Conservation (phyloP, 169 alveolate genomes). For the Cryptosporidium baileyi region DNA sequence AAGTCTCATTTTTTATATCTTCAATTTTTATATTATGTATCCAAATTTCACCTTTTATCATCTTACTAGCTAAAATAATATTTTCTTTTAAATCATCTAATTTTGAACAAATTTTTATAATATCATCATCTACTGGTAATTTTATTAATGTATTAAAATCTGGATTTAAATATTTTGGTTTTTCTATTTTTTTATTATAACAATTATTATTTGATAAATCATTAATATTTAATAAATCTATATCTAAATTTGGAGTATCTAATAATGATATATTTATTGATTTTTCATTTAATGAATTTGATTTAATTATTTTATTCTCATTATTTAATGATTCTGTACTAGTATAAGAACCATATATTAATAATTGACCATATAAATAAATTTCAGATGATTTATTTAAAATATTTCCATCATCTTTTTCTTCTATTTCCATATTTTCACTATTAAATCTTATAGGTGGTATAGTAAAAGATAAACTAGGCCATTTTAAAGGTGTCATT, state of each 20-base stretch:
- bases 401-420: not conserved
- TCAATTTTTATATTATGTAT: slow-evolving; percentile 16
- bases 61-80: slow-evolving; percentile 24
- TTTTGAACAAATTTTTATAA: slow-evolving; percentile 7
- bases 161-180: slow-evolving; percentile 15
- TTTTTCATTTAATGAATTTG: not conserved
- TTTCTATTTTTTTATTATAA: not conserved
- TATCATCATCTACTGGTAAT: slow-evolving; percentile 19
- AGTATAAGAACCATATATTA: slow-evolving; percentile 37
- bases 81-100: not conserved
- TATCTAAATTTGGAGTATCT: slow-evolving; percentile 38
- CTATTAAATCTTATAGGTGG: slow-evolving; percentile 58
- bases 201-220: not conserved
- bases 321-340: not conserved
- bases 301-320: not conserved
- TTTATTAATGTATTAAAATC: slow-evolving; percentile 9
- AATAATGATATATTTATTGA: slow-evolving; percentile 9
- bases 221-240: slow-evolving; percentile 13
- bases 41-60: slow-evolving; percentile 24
- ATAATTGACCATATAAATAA: not conserved
- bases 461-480: slow-evolving; percentile 39
- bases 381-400: not conserved
- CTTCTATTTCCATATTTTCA: slow-evolving; percentile 36
- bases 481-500: slow-evolving; percentile 67
- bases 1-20: not conserved